A percentile compares a stretch with the other conserved stretches of the same genome.
Evolutionary conservation across 495 filamentous ascomycete species (phyloP).

Genomic region (Paragyromitra xinjiangensis): DNA sequence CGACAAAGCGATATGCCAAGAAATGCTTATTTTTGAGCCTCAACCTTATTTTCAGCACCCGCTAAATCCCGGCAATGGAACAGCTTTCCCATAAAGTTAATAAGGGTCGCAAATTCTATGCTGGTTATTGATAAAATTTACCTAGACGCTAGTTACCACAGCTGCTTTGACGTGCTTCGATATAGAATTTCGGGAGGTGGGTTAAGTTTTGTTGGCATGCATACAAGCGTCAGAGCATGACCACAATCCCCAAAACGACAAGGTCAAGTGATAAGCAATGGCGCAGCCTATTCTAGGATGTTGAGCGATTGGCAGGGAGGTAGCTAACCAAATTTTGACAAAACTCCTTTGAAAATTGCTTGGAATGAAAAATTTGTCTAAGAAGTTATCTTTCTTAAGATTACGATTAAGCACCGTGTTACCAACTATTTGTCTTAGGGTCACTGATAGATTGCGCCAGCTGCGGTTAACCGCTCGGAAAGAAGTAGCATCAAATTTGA

Average conservation of each 20-base stretch:
- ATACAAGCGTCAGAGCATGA: background rate
- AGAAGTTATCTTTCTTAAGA: background rate
- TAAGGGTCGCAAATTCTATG: no score
- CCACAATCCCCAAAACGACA: background rate
- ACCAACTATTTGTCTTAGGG: background rate
- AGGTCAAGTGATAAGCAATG: background rate
- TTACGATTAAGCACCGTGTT: background rate
- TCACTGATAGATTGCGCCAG: background rate
- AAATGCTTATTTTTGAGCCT: constrained; percentile 37
- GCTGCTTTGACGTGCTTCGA: no score
- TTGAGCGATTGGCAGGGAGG: background rate
- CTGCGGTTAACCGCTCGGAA: background rate
- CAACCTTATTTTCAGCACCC: constrained; percentile 17
- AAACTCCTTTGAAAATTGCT: background rate
- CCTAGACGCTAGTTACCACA: no score
- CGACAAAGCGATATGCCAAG: constrained; percentile 3
- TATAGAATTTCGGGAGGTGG: no score
- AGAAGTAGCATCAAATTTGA: background rate
- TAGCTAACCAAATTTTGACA: background rate
- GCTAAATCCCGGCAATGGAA: background rate
- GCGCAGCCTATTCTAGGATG: background rate
- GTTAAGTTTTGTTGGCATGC: background rate
- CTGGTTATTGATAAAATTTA: no score
- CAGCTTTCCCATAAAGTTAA: background rate
- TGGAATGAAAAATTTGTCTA: background rate